Evolutionary conservation across 2,329 filamentous ascomycete genomes (phyloP).

Genomic region (Alternaria sp.): DNA sequence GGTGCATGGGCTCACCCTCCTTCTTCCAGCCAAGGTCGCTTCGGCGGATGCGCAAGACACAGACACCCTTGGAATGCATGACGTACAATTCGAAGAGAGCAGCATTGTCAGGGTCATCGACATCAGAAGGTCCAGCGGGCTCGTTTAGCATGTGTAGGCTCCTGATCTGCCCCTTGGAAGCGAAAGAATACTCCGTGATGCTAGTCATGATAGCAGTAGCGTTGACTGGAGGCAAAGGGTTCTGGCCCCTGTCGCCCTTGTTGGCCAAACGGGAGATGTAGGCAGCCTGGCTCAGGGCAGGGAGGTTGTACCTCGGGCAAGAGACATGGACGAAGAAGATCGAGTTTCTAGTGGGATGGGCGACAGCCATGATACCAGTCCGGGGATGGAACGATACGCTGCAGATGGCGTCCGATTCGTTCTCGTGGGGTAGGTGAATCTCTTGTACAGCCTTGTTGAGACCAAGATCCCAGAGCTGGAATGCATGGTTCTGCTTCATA

Average conservation of each 20-base stretch:
- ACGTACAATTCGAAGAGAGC: slow-evolving; percentile 93
- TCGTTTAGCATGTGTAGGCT: slow-evolving; percentile 88
- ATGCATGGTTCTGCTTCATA: slow-evolving; percentile 98
- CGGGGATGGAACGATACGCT: slow-evolving; percentile 93
- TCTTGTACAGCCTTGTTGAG: slow-evolving; percentile 96
- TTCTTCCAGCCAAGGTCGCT: slow-evolving; percentile 90
- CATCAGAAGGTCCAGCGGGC: slow-evolving; percentile 67
- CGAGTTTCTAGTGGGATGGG: slow-evolving; percentile 95
- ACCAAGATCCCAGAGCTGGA: slow-evolving; percentile 97
- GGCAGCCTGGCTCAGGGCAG: slow-evolving; percentile 82
- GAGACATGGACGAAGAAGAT: slow-evolving; percentile 97
- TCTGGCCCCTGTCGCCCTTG: slow-evolving; percentile 60
- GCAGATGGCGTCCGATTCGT: slow-evolving; percentile 97
- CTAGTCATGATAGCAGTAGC: slow-evolving; percentile 98
- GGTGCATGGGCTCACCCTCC: slow-evolving; percentile 85
- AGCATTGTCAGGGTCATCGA: slow-evolving; percentile 69
- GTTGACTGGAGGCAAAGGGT: slow-evolving; percentile 78
- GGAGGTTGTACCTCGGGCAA: slow-evolving; percentile 88
- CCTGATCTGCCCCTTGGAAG: slow-evolving; percentile 83
- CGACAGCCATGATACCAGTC: slow-evolving; percentile 92
- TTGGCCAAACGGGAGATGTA: slow-evolving; percentile 82
- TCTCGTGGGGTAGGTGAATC: slow-evolving; percentile 93
- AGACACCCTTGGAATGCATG: slow-evolving; percentile 98
- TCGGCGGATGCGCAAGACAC: slow-evolving; percentile 84
- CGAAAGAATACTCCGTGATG: slow-evolving; percentile 93